These are phyloP conservation scores for Syncephalastrum sp. DNA, from an alignment of 371 early-diverging fungal species.

Conservation along the genomic window DNA sequence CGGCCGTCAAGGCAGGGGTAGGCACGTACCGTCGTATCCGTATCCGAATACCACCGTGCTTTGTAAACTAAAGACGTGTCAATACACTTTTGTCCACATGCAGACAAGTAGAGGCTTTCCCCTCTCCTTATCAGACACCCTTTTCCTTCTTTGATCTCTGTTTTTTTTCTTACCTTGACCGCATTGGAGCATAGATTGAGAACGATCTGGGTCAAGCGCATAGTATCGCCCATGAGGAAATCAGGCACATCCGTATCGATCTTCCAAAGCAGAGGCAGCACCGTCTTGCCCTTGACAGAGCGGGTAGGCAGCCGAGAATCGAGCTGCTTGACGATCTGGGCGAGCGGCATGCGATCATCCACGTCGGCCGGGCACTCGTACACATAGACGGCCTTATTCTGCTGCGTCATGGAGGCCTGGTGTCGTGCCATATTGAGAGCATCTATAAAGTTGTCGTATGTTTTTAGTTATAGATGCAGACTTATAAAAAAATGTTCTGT, in stretches of 20 bases:
- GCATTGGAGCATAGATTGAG: conserved; percentile 63
- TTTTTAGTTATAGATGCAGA: not conserved
- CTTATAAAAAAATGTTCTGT: not conserved
- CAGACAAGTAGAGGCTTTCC: no score
- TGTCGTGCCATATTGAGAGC: conserved; percentile 52
- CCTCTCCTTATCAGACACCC: not conserved
- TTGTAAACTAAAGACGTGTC: conserved; percentile 34
- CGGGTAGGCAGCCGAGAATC: conserved; percentile 19
- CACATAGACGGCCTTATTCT: conserved; percentile 46
- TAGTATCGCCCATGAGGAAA: conserved; percentile 57
- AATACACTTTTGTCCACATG: conserved; percentile 1
- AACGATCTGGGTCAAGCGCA: conserved; percentile 57
- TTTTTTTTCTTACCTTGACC: conserved; percentile 43
- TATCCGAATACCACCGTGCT: conserved; percentile 43
- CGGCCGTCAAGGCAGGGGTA: conserved; percentile 16
- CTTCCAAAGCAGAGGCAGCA: conserved; percentile 56
- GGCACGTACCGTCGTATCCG: conserved; percentile 37
- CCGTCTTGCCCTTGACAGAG: conserved; percentile 34
- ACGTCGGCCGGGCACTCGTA: conserved; percentile 55
- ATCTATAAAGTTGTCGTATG: conserved; percentile 16
- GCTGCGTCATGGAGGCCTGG: conserved; percentile 46
- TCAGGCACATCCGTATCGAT: conserved; percentile 59
- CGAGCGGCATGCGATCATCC: conserved; percentile 48
- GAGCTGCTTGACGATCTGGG: conserved; percentile 30
- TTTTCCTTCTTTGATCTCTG: not conserved